Conservation (phyloP, 2,329 filamentous ascomycete genomes). For the Alternaria sp. region DNA sequence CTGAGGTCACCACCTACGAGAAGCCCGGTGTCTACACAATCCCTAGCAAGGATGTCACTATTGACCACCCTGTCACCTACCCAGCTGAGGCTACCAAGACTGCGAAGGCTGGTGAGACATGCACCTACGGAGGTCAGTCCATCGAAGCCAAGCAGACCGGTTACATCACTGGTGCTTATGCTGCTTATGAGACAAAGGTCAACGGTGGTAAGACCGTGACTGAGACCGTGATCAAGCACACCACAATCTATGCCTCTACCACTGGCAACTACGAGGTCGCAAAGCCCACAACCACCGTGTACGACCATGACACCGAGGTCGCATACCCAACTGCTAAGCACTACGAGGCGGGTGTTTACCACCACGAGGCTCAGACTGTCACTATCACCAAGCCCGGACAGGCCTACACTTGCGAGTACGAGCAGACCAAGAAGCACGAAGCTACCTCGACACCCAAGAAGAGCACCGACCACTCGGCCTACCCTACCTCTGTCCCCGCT, state of each 20-base stretch:
- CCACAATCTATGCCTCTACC: conserved; percentile 32
- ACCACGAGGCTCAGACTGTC: conserved; percentile 39
- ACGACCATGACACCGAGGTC: conserved; percentile 36
- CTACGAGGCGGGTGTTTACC: conserved; percentile 40
- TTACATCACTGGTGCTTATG: conserved; percentile 37
- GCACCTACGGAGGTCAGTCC: conserved; percentile 39
- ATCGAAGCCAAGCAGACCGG: conserved; percentile 35
- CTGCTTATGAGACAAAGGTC: conserved; percentile 32
- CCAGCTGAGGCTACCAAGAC: conserved; percentile 35
- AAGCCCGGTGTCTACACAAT: conserved; percentile 43
- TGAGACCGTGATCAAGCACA: conserved; percentile 37
- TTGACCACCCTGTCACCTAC: conserved; percentile 30
- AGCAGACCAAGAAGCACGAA: conserved; percentile 32
- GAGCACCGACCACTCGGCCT: conserved; percentile 8
- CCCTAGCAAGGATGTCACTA: conserved; percentile 37
- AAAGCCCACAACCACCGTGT: conserved; percentile 46
- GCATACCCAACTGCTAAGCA: conserved; percentile 36
- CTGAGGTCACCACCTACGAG: conserved; percentile 39
- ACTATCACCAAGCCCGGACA: conserved; percentile 45
- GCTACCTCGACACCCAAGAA: conserved; percentile 15
- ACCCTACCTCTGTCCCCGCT: conserved; percentile 17
- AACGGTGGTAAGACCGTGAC: conserved; percentile 25
- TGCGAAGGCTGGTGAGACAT: conserved; percentile 29
- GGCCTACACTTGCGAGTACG: conserved; percentile 41
- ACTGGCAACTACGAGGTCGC: conserved; percentile 43